phyloP scores from a whole-genome alignment of 2,329 filamentous ascomycete genomes.

The Kalaharituber pfeilii region DNA sequence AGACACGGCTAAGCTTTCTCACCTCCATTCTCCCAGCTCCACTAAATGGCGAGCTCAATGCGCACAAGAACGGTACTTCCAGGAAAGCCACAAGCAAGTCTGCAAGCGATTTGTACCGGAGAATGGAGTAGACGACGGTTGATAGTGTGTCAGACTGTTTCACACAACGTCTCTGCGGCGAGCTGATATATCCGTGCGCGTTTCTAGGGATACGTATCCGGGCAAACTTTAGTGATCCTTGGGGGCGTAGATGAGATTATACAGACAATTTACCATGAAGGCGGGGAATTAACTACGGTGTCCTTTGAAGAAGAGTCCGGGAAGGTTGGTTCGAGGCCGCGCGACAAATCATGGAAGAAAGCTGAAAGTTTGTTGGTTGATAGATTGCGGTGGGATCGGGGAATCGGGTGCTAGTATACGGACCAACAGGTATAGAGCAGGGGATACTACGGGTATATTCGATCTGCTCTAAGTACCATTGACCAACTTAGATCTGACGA shows the following conservation, averaged over 20 bases:
- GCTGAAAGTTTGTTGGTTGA: not conserved
- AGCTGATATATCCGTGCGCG: not conserved
- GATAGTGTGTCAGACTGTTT: slow-evolving; percentile 41
- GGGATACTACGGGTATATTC: slow-evolving; percentile 52
- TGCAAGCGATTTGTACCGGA: slow-evolving; percentile 58
- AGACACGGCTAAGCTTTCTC: no score
- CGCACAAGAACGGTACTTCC: slow-evolving; percentile 50
- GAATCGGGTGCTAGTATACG: slow-evolving; percentile 50
- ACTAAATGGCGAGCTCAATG: not conserved
- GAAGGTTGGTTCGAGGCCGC: slow-evolving; percentile 58
- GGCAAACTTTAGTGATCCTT: slow-evolving; percentile 71
- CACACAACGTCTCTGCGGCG: not conserved
- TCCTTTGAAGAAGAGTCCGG: slow-evolving; percentile 65
- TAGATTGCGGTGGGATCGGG: slow-evolving; percentile 11
- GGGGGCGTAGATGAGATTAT: slow-evolving; percentile 54
- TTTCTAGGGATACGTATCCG: slow-evolving; percentile 66
- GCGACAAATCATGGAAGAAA: slow-evolving; percentile 23
- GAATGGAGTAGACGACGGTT: slow-evolving; percentile 56
- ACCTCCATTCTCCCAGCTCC: not conserved
- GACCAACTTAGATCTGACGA: slow-evolving; percentile 12
- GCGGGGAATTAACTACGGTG: slow-evolving; percentile 54
- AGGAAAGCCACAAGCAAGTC: slow-evolving; percentile 58
- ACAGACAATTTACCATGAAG: slow-evolving; percentile 78
- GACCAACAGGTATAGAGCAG: slow-evolving; percentile 52
- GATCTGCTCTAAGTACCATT: not conserved